These are phyloP conservation scores for Paspalum vaginatum DNA, from an alignment of 176 grass and related monocot genomes.

Conservation along the genomic window DNA sequence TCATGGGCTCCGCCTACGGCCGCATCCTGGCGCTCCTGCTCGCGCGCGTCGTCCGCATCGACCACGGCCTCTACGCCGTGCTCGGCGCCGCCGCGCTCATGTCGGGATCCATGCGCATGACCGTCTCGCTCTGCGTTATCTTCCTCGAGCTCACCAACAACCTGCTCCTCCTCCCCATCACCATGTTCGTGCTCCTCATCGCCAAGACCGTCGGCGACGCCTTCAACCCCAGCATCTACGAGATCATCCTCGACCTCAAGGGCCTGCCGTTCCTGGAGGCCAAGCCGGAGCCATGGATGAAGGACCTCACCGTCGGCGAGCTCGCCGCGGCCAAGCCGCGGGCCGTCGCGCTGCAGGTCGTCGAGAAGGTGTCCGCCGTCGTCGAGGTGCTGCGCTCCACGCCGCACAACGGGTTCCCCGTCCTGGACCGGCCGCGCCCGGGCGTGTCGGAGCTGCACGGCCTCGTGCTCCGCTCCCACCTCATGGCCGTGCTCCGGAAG, in stretches of 20 bases:
- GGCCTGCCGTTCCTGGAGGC: slow-evolving; percentile 82
- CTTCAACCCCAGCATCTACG: slow-evolving; percentile 95
- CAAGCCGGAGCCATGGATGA: slow-evolving; percentile 91
- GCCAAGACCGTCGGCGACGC: slow-evolving; percentile 85
- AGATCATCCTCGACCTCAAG: slow-evolving; percentile 98
- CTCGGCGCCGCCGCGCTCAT: slow-evolving; percentile 90
- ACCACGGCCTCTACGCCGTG: slow-evolving; percentile 91
- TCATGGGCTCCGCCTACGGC: slow-evolving; percentile 95
- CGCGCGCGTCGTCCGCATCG: slow-evolving; percentile 43
- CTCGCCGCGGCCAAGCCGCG: slow-evolving; percentile 63
- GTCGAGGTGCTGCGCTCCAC: slow-evolving; percentile 55
- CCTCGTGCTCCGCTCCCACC: slow-evolving; percentile 73
- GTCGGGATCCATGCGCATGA: slow-evolving; percentile 92
- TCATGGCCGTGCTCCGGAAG: slow-evolving; percentile 70
- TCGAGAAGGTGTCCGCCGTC: slow-evolving; percentile 72
- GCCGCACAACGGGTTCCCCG: slow-evolving; percentile 85
- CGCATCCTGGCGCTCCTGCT: slow-evolving; percentile 63
- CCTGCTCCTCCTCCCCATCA: slow-evolving; percentile 81
- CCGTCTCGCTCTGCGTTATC: slow-evolving; percentile 94
- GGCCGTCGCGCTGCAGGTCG: slow-evolving; percentile 54
- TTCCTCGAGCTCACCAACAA: slow-evolving; percentile 99
- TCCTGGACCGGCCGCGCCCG: slow-evolving; percentile 51
- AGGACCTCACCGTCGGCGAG: slow-evolving; percentile 81
- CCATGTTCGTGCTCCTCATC: slow-evolving; percentile 97
- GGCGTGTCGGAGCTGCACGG: slow-evolving; percentile 75